These are phyloP conservation scores for Rubroshorea leprosula DNA, from an alignment of 345 rosid species.

Conservation along the genomic window DNA sequence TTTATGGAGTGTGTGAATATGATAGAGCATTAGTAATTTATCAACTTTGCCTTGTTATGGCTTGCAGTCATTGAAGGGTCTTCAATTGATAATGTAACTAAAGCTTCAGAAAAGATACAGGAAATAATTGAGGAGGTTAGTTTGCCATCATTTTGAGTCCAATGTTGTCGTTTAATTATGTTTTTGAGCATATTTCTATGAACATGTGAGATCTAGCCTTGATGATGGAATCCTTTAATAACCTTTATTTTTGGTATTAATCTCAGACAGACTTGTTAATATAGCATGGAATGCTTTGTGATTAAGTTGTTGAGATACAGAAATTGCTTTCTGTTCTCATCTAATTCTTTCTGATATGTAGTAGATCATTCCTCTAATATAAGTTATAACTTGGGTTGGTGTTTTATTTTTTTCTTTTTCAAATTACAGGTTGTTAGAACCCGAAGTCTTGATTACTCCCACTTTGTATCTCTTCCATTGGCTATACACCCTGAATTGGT, in stretches of 20 bases:
- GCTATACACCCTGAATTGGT: slow-evolving; percentile 77
- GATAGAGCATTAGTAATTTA: slow-evolving; percentile 6
- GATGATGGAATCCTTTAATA: neutral
- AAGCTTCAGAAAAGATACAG: slow-evolving; percentile 62
- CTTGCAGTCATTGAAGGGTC: slow-evolving; percentile 67
- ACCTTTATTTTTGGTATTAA: too few species aligned
- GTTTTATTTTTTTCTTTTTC: neutral
- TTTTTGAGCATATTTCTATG: slow-evolving; percentile 1
- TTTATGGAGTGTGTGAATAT: neutral
- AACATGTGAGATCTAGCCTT: slow-evolving; percentile 2
- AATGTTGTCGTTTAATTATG: neutral
- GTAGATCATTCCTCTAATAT: neutral
- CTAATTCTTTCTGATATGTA: neutral
- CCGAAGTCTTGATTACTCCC: slow-evolving; percentile 69
- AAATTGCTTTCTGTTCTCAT: neutral
- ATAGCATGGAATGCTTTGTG: neutral
- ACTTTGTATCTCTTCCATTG: slow-evolving; percentile 85
- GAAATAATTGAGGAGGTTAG: slow-evolving; percentile 60
- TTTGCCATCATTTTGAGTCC: slow-evolving; percentile 12
- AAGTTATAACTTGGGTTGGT: neutral
- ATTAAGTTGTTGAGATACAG: neutral
- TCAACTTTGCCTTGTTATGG: slow-evolving; percentile 11
- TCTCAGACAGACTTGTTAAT: neutral
- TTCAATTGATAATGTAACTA: slow-evolving; percentile 52
- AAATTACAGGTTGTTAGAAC: slow-evolving; percentile 54